A percentile compares a stretch with the other conserved stretches of the same genome.
Conservation (phyloP, 169 alveolate genomes). For the Cryptosporidium felis region DNA sequence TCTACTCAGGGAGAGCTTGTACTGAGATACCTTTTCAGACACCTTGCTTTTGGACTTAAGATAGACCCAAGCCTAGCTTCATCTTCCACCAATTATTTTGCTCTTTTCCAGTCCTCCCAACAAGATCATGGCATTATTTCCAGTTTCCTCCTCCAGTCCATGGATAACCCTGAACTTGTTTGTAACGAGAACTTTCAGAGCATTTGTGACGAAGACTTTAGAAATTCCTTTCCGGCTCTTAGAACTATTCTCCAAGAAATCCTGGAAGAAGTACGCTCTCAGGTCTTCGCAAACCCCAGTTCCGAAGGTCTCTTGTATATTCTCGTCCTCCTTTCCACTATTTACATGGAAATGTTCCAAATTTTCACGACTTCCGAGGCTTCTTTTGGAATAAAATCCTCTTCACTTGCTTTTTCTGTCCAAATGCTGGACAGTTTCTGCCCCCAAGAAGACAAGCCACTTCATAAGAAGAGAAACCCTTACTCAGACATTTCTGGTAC, state of each 20-base stretch:
- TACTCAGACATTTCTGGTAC: too few relatives aligned
- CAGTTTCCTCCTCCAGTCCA: background rate
- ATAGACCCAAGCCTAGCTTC: background rate
- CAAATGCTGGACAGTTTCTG: too few relatives aligned
- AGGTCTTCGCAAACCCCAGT: background rate
- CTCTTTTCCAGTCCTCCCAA: too few relatives aligned
- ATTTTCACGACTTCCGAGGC: too few relatives aligned
- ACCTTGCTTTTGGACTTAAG: conserved; percentile 33
- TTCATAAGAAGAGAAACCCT: too few relatives aligned
- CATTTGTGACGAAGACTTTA: background rate
- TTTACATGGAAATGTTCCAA: background rate
- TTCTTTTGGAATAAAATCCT: too few relatives aligned
- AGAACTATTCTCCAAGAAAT: background rate
- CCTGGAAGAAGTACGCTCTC: background rate
- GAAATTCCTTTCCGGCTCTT: conserved; percentile 2
- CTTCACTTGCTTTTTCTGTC: too few relatives aligned
- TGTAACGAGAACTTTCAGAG: background rate
- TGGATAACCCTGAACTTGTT: background rate
- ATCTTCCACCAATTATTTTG: background rate
- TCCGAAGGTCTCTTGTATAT: background rate
- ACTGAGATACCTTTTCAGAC: conserved; percentile 6
- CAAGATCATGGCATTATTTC: conserved; percentile 9
- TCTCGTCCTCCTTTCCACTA: background rate
- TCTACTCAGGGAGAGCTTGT: conserved; percentile 25
- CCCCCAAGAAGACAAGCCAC: too few relatives aligned